Percentiles rank a stretch among this genome's conserved stretches.
Conservation (phyloP, 306 rosid genomes). For the Dryas drummondii region DNA sequence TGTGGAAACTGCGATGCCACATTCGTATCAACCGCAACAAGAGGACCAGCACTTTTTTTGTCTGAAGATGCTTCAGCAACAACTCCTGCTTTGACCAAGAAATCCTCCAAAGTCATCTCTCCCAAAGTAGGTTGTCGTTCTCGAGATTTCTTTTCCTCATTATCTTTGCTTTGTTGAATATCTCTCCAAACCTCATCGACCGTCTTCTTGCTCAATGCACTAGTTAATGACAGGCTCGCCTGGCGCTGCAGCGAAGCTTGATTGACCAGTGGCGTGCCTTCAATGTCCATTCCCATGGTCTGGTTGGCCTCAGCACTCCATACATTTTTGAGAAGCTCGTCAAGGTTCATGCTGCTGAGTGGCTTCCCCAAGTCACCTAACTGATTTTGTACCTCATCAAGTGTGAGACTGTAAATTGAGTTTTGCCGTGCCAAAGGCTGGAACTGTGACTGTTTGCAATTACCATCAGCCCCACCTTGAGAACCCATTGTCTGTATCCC, state of each 20-base stretch:
- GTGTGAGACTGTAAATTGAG: conserved; percentile 81
- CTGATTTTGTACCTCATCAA: conserved; percentile 91
- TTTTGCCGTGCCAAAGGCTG: conserved; percentile 66
- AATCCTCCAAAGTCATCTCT: conserved; percentile 97
- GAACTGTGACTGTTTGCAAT: conserved; percentile 61
- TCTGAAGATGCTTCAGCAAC: conserved; percentile 56
- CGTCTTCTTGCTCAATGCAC: conserved; percentile 76
- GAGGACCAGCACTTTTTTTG: conserved; percentile 36
- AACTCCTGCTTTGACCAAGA: conserved; percentile 90
- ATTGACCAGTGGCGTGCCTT: conserved; percentile 41
- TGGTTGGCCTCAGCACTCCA: conserved; percentile 86
- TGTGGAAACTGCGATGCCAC: conserved; percentile 52
- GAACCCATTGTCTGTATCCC: conserved; percentile 81
- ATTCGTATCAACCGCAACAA: conserved; percentile 45
- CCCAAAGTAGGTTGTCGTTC: conserved; percentile 79
- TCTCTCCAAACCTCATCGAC: conserved; percentile 98
- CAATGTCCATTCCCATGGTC: conserved; percentile 44
- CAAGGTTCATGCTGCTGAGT: conserved; percentile 89
- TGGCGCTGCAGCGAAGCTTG: conserved; percentile 61
- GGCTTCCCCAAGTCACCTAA: conserved; percentile 94
- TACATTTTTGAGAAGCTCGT: conserved; percentile 89
- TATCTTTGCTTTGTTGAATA: conserved; percentile 67
- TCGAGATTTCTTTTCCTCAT: conserved; percentile 46
- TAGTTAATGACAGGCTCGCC: conserved; percentile 66
- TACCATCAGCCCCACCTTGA: conserved; percentile 65